phyloP scores from a whole-genome alignment of 345 rosid genomes.

The Eucalyptus guilfoylei region DNA sequence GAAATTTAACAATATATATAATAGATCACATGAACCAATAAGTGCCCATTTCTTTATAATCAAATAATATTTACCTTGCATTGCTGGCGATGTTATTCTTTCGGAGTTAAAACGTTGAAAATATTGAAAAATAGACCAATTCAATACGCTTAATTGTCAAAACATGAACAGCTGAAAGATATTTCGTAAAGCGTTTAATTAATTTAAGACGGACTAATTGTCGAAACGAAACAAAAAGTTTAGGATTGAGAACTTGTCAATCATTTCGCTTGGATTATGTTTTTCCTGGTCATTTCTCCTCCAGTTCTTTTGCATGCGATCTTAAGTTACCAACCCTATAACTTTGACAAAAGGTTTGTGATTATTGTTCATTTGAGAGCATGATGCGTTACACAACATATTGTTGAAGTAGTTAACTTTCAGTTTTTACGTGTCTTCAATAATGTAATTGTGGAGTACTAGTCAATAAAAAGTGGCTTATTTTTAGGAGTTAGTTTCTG shows the following conservation, averaged over 20 bases:
- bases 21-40: neutral
- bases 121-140: neutral
- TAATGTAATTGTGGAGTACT: too few species aligned
- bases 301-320: neutral
- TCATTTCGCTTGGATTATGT: neutral
- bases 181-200: fast-evolving
- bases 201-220: fast-evolving
- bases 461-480: too few species aligned
- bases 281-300: fast-evolving
- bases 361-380: neutral
- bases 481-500: too few species aligned
- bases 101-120: neutral
- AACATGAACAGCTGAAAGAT: neutral
- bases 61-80: neutral
- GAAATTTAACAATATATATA: neutral
- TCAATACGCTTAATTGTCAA: neutral
- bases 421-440: too few species aligned
- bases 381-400: neutral
- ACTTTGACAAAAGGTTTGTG: neutral
- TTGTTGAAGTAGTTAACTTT: too few species aligned
- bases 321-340: neutral
- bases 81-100: neutral
- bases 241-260: too few species aligned
- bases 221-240: neutral
- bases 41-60: neutral